Conservation (phyloP, 179 eudicot genomes). For the Carnegiea gigantea region DNA sequence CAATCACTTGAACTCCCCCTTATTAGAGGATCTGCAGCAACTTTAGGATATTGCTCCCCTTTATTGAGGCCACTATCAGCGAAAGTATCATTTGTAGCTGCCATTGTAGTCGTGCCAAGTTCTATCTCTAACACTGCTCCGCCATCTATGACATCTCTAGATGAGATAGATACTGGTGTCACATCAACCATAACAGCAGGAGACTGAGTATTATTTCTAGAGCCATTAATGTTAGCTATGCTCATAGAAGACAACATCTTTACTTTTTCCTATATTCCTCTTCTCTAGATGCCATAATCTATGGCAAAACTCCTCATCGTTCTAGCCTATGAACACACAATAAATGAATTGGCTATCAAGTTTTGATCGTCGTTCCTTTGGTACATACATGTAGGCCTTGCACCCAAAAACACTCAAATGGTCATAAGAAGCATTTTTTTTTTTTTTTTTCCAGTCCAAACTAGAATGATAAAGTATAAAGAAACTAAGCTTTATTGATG, state of each 20-base stretch:
- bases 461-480: background rate
- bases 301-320: too few relatives aligned
- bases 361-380: too few relatives aligned
- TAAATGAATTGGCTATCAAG: too few relatives aligned
- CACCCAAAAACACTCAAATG: too few relatives aligned
- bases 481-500: background rate
- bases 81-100: background rate
- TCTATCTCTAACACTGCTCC: background rate
- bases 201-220: background rate
- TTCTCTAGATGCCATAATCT: too few relatives aligned
- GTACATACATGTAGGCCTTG: too few relatives aligned
- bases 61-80: background rate
- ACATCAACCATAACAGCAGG: background rate
- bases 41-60: background rate
- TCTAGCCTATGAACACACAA: too few relatives aligned
- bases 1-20: background rate
- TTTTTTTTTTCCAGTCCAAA: too few relatives aligned
- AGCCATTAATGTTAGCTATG: background rate
- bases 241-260: constrained; percentile 11
- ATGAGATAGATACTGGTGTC: background rate
- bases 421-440: too few relatives aligned
- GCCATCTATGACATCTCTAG: background rate
- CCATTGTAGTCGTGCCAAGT: background rate
- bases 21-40: background rate
- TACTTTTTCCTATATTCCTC: background rate